Percentiles rank a stretch among this genome's conserved stretches.
Conservation (phyloP, 2,329 filamentous ascomycete species). For the Beauveria sp. region DNA sequence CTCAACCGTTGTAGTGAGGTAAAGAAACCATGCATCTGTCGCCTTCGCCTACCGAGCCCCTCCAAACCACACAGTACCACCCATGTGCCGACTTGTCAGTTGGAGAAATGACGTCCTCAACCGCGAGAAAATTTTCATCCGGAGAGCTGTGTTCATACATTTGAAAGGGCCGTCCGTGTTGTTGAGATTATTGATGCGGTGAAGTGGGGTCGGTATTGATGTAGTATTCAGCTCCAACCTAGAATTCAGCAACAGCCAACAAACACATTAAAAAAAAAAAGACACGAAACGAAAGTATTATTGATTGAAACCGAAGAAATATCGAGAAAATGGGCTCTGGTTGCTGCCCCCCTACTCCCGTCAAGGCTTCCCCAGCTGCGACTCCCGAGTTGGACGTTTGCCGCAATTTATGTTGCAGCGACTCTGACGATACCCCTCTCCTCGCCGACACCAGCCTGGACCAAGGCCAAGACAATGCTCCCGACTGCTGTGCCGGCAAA, state of each 20-base stretch:
- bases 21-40: too few relatives aligned
- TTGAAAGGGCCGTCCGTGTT: too few relatives aligned
- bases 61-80: too few relatives aligned
- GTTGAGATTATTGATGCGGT: too few relatives aligned
- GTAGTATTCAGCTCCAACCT: neutral
- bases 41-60: too few relatives aligned
- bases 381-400: neutral
- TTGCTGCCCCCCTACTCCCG: neutral
- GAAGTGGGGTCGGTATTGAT: too few relatives aligned
- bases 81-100: too few relatives aligned
- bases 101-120: too few relatives aligned
- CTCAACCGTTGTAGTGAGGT: too few relatives aligned
- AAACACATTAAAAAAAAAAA: neutral
- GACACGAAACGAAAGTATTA: neutral
- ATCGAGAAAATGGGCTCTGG: neutral
- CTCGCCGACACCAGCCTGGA: neutral
- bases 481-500: constrained; percentile 36
- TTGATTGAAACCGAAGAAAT: neutral
- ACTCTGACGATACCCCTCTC: neutral
- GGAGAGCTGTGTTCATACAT: too few relatives aligned
- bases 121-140: too few relatives aligned
- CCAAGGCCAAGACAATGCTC: constrained; percentile 4
- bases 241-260: neutral
- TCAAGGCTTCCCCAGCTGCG: neutral
- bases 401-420: neutral